Evolutionary conservation across 1,284 basidiomycete genomes (phyloP).

Genomic region (Cutaneotrichosporon dermatis): DNA sequence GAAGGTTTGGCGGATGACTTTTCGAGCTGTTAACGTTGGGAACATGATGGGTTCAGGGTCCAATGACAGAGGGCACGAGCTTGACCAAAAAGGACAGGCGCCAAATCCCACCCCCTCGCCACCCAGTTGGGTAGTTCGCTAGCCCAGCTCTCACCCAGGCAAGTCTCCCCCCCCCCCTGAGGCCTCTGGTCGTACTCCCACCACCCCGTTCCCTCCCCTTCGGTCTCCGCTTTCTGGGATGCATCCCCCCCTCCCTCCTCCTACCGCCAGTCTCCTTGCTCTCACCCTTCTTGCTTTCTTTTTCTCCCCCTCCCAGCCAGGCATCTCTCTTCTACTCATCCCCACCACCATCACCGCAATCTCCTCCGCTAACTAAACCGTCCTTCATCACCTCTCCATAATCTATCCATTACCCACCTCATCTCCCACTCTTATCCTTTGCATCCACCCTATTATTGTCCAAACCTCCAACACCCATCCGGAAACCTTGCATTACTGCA

Average conservation of each 20-base stretch:
- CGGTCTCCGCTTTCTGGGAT: too few relatives aligned
- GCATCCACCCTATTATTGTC: background rate
- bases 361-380: background rate
- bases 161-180: too few relatives aligned
- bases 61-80: background rate
- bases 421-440: background rate
- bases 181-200: too few relatives aligned
- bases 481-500: background rate
- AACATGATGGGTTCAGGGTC: background rate
- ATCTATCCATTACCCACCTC: conserved; percentile 7
- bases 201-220: too few relatives aligned
- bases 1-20: too few relatives aligned
- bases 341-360: background rate
- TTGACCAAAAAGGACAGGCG: background rate
- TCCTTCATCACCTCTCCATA: background rate
- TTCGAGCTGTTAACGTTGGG: background rate
- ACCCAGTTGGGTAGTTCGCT: too few relatives aligned
- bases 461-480: background rate
- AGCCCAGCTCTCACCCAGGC: too few relatives aligned
- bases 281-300: conserved; percentile 2
- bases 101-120: too few relatives aligned
- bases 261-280: too few relatives aligned
- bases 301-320: background rate
- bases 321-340: background rate
- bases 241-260: background rate